Evolutionary conservation across 2,329 filamentous ascomycete species (phyloP).

Genomic region (Aureobasidium vineae): DNA sequence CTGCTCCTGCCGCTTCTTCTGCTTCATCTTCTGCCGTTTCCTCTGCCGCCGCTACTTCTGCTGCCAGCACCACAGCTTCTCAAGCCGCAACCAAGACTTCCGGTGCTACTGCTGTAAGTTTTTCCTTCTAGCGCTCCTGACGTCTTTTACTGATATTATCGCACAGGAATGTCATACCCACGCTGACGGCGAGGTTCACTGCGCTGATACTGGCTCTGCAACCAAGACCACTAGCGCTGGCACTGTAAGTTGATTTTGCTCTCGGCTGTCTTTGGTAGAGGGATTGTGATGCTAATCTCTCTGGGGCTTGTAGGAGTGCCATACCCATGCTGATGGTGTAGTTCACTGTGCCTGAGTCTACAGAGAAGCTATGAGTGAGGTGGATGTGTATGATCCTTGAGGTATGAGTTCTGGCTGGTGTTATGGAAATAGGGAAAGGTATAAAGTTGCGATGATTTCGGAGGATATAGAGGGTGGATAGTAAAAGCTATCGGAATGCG

Average conservation of each 20-base stretch:
- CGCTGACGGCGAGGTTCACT: slow-evolving; percentile 33
- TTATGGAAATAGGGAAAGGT: background rate
- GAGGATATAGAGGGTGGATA: too few species aligned
- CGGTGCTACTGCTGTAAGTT: slow-evolving; percentile 63
- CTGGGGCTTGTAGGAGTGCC: slow-evolving; percentile 30
- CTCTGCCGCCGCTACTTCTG: slow-evolving; percentile 26
- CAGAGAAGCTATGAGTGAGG: too few species aligned
- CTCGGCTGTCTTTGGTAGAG: too few species aligned
- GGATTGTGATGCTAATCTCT: too few species aligned
- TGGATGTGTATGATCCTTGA: background rate
- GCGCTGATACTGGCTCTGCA: slow-evolving; percentile 13
- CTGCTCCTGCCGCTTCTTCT: slow-evolving; percentile 26
- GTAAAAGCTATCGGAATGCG: too few species aligned
- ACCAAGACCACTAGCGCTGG: slow-evolving; percentile 64
- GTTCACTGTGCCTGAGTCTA: slow-evolving; percentile 31
- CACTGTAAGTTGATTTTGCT: too few species aligned
- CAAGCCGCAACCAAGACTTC: slow-evolving; percentile 69
- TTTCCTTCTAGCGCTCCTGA: slow-evolving; percentile 55
- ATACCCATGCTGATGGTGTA: slow-evolving; percentile 33
- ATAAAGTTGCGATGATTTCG: too few species aligned
- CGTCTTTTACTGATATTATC: background rate
- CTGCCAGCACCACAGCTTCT: background rate
- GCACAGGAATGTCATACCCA: slow-evolving; percentile 35
- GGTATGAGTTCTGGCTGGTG: background rate
- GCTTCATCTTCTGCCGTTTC: slow-evolving; percentile 16